Conservation (phyloP, 257 asterid genomes). For the Sherardia arvensis region DNA sequence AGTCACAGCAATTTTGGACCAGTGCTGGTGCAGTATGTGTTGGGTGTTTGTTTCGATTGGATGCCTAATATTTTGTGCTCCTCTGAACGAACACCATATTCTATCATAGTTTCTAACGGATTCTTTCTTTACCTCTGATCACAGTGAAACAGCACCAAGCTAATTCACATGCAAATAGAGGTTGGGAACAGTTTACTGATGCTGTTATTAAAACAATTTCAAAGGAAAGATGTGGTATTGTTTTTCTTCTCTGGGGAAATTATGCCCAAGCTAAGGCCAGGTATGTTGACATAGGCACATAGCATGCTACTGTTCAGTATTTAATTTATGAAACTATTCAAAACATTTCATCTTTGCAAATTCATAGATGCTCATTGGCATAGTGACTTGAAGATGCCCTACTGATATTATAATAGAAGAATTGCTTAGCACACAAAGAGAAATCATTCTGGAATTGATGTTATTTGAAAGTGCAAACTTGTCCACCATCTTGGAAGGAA, state of each 20-base stretch:
- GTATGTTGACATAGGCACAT: slow-evolving; percentile 24
- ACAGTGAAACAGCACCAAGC: slow-evolving; percentile 87
- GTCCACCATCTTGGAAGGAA: neutral
- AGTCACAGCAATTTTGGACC: neutral
- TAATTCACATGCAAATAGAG: slow-evolving; percentile 88
- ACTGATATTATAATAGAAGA: neutral
- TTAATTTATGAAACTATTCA: neutral
- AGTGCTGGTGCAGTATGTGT: neutral
- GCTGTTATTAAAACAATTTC: slow-evolving; percentile 80
- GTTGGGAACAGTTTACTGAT: slow-evolving; percentile 99
- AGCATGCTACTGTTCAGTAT: neutral
- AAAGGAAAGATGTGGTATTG: slow-evolving; percentile 66
- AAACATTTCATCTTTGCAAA: neutral
- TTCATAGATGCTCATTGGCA: neutral
- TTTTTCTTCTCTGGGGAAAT: slow-evolving; percentile 98
- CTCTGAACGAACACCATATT: neutral
- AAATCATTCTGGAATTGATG: neutral
- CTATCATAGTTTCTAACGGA: neutral
- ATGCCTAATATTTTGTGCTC: neutral
- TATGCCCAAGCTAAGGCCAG: slow-evolving; percentile 87
- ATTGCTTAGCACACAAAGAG: neutral
- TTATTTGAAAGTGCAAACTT: neutral
- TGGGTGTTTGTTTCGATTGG: neutral
- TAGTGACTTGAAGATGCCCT: neutral
- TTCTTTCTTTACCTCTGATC: slow-evolving; percentile 7